Conservation (phyloP, 129 eudicot species). For the Glebionis coronaria region DNA sequence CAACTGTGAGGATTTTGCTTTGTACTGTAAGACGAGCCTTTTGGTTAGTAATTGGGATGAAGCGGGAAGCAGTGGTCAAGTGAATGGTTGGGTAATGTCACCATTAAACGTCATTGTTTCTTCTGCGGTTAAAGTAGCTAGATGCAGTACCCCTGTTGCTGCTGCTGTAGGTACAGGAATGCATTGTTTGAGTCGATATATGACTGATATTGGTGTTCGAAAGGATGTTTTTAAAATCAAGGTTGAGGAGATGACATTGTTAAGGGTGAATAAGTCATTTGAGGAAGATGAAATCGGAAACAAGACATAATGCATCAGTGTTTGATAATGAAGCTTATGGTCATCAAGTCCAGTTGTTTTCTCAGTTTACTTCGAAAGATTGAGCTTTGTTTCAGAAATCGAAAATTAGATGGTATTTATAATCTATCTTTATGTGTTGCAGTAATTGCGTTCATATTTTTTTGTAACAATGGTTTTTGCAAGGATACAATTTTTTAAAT, state of each 20-base stretch:
- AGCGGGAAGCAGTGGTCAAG: slow-evolving; percentile 26
- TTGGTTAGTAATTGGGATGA: slow-evolving; percentile 11
- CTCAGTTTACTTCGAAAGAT: too few species aligned
- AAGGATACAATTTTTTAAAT: too few species aligned
- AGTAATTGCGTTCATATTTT: too few species aligned
- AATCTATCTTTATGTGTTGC: too few species aligned
- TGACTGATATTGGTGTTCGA: background rate
- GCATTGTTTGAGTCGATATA: background rate
- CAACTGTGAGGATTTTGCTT: slow-evolving; percentile 59
- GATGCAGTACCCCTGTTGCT: background rate
- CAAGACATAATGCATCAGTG: too few species aligned
- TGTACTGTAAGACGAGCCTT: slow-evolving; percentile 63
- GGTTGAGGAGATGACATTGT: background rate
- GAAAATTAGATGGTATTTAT: too few species aligned
- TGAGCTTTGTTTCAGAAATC: too few species aligned
- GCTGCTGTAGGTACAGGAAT: background rate
- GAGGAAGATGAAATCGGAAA: background rate
- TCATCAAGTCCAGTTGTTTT: too few species aligned
- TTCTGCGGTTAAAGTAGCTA: background rate
- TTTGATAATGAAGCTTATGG: too few species aligned
- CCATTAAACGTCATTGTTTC: background rate
- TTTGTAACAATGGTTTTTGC: too few species aligned
- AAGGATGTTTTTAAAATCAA: background rate
- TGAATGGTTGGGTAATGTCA: background rate
- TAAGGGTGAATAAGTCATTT: background rate